Percentiles rank a stretch among this genome's conserved stretches.
These are phyloP conservation scores for Angomonas ambiguus DNA, from an alignment of 208 protist genomes.

Conservation along the genomic window DNA sequence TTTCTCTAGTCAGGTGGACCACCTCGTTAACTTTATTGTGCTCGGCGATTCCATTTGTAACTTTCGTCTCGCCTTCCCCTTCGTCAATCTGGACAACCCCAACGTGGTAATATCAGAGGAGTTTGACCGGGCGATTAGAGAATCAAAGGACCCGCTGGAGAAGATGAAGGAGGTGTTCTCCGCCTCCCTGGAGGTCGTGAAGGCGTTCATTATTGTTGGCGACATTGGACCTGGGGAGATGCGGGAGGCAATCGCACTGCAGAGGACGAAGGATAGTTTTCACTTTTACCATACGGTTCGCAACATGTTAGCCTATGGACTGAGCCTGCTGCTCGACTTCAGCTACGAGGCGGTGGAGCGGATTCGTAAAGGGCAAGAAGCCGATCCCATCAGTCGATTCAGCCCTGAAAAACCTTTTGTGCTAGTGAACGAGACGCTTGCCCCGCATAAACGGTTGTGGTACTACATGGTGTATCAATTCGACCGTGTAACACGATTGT, in stretches of 20 bases:
- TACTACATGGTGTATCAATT: constrained; percentile 3
- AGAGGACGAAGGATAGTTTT: not conserved
- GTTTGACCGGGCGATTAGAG: not conserved
- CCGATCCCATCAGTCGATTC: not conserved
- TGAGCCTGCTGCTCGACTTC: not conserved
- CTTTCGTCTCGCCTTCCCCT: not conserved
- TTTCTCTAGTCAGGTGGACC: not conserved
- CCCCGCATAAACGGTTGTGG: not conserved
- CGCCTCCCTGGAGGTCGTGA: not conserved
- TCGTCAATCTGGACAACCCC: not conserved
- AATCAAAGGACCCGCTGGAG: not conserved
- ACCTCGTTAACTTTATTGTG: constrained; percentile 1
- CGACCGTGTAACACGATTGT: not conserved
- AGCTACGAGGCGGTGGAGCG: not conserved
- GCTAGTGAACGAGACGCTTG: not conserved
- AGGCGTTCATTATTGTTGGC: not conserved
- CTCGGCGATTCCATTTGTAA: not conserved
- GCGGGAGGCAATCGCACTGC: not conserved
- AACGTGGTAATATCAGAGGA: not conserved
- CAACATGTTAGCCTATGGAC: not conserved
- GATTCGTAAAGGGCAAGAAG: not conserved
- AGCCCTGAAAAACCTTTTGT: not conserved
- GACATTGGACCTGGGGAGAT: not conserved
- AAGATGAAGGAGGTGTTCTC: not conserved
- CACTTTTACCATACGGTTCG: not conserved